Base-by-base conservation (phyloP, 371 early-diverging fungal species). In the Apophysomyces elegans region DNA sequence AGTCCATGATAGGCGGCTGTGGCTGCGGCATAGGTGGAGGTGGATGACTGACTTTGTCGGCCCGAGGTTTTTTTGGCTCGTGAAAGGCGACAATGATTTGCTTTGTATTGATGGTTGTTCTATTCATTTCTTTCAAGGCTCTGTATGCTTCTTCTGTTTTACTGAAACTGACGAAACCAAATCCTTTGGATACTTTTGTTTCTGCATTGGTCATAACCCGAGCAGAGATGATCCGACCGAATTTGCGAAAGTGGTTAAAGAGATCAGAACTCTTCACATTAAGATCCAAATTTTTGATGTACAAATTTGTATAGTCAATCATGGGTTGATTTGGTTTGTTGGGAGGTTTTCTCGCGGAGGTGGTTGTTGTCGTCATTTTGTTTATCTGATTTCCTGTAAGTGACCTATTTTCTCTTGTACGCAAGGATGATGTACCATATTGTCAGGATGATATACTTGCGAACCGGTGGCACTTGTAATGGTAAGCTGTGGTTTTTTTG, bases 281-380 rank as follows among this genome's bases (percentile, higher is more conserved):
- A 32, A 73, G 62, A 59, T 82, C 83, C 11, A 82, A 65, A 62
- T 82, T 82, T 44, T 82, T 82, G 62, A 82, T 78, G 56, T 80
- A 82, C 1, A 82, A 60, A 37, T 82, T 82, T 62, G 65, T 69
- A 45, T 58, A 70, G 56, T 78, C 78, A 18, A 78, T 58, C 62
- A 47, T 46, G 16, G 50, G 8, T 14, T 44, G 45, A 47, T 16
- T 61, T 21, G 45, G 35, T 45, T 61, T 61, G 41, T 61, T 41
- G 26, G 61, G 21, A 5, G 54, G 7, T 21, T 50, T 50, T 50
- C 21, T 50, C 54, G 32, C 32, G 32, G 32, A 26, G 32, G 32
- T 26, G 2, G 32, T 26, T 26, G 32, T 26, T 26, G 21, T 21
- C 16, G 54, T n/a, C 54, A 50, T 50, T 21, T 50, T 50, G 54